Evolutionary conservation across 768 basidiomycete species (phyloP).

Genomic region (Naganishia vaughanmartiniae): DNA sequence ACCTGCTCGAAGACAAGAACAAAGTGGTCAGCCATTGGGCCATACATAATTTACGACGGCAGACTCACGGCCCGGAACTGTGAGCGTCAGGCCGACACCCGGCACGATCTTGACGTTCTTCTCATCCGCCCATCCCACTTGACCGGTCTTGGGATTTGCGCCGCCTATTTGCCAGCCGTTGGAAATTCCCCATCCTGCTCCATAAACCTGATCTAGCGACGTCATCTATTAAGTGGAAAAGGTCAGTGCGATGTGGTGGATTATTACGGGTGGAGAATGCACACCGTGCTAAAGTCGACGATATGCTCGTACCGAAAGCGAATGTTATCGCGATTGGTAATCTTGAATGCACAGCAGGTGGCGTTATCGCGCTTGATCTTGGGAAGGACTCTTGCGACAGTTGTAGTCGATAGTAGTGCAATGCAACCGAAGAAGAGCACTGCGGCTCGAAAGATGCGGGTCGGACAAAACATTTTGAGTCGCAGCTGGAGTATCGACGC

Average conservation of each 20-base stretch:
- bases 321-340: neutral
- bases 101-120: neutral
- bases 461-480: too few relatives aligned
- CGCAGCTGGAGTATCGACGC: too few relatives aligned
- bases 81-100: neutral
- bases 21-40: too few relatives aligned
- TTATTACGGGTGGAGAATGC: too few relatives aligned
- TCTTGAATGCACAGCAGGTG: neutral
- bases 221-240: too few relatives aligned
- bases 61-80: neutral
- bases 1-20: neutral
- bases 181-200: too few relatives aligned
- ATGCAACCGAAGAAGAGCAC: neutral
- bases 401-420: neutral
- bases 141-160: too few relatives aligned
- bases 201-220: too few relatives aligned
- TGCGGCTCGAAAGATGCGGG: too few relatives aligned
- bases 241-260: too few relatives aligned
- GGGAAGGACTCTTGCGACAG: constrained; percentile 3
- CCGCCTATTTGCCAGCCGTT: too few relatives aligned
- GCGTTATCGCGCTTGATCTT: neutral
- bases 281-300: neutral
- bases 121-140: too few relatives aligned
- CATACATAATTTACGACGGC: neutral
- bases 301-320: neutral